A percentile compares a stretch with the other conserved stretches of the same genome.
Conservation (phyloP, 768 basidiomycete genomes). For the Kwoniella heveanensis region DNA sequence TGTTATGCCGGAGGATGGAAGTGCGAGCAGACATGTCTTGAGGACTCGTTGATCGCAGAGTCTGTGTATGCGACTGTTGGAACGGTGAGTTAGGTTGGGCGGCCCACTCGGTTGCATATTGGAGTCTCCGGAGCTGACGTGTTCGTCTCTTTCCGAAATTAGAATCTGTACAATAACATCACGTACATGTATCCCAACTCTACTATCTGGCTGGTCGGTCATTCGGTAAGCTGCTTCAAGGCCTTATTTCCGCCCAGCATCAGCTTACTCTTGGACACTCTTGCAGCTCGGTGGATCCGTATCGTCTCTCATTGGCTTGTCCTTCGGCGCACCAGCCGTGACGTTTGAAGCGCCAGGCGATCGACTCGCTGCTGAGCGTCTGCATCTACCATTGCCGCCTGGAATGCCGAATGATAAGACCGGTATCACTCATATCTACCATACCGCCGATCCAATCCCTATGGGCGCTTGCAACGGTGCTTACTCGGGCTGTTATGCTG, state of each 20-base stretch:
- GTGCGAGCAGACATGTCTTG: conserved; percentile 80
- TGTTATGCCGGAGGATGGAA: conserved; percentile 75
- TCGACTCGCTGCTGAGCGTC: conserved; percentile 70
- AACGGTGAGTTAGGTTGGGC: conserved; percentile 68
- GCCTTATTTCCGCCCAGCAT: neutral
- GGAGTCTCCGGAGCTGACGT: too few species aligned
- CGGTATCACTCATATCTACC: conserved; percentile 77
- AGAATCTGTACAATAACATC: conserved; percentile 93
- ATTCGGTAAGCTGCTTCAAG: conserved; percentile 41
- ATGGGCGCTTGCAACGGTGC: conserved; percentile 60
- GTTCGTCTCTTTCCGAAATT: too few species aligned
- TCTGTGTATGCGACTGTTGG: conserved; percentile 86
- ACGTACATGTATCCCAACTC: conserved; percentile 85
- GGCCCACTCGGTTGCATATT: neutral
- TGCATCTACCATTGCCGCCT: conserved; percentile 86
- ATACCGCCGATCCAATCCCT: conserved; percentile 91
- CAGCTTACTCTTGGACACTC: conserved; percentile 28
- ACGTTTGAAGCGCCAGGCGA: conserved; percentile 91
- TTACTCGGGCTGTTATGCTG: conserved; percentile 73
- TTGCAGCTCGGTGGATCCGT: conserved; percentile 84
- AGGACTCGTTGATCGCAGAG: conserved; percentile 74
- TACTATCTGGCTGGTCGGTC: conserved; percentile 83
- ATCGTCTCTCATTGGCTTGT: conserved; percentile 78
- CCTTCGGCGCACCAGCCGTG: conserved; percentile 91
- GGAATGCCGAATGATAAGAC: conserved; percentile 50